Evolutionary conservation across 805 yeast genomes (phyloP).

Genomic region (Candida sithepensis): DNA sequence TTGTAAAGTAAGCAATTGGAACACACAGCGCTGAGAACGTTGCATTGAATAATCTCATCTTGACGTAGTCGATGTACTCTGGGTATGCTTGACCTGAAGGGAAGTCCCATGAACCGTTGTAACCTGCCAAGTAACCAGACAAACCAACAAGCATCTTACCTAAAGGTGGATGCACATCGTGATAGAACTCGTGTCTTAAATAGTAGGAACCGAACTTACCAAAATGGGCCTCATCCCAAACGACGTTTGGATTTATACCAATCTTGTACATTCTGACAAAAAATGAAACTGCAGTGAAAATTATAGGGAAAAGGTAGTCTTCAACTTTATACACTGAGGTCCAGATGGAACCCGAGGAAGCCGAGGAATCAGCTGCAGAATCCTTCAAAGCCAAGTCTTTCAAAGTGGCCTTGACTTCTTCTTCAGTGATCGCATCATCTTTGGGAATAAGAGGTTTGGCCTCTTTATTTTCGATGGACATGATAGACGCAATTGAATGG

Average conservation of each 20-base stretch:
- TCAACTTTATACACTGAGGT: slow-evolving; percentile 22
- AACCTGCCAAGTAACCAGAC: slow-evolving; percentile 85
- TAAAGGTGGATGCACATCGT: slow-evolving; percentile 96
- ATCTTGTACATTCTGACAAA: slow-evolving; percentile 72
- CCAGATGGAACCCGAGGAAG: slow-evolving; percentile 3
- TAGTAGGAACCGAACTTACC: slow-evolving; percentile 96
- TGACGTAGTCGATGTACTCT: slow-evolving; percentile 68
- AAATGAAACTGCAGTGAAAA: slow-evolving; percentile 68
- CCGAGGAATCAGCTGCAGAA: slow-evolving; percentile 9
- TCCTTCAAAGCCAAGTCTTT: slow-evolving; percentile 24
- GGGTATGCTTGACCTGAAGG: slow-evolving; percentile 81
- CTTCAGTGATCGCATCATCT: slow-evolving; percentile 21
- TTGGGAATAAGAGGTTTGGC: slow-evolving; percentile 1
- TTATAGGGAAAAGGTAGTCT: slow-evolving; percentile 46
- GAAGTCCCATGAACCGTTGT: slow-evolving; percentile 84
- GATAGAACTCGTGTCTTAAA: slow-evolving; percentile 82
- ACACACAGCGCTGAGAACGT: slow-evolving; percentile 77
- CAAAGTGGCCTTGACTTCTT: slow-evolving; percentile 30
- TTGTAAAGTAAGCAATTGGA: slow-evolving; percentile 83
- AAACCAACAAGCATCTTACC: slow-evolving; percentile 92
- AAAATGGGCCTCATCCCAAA: slow-evolving; percentile 95
- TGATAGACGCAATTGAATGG: background rate
- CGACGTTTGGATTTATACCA: slow-evolving; percentile 69
- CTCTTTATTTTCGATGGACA: background rate
- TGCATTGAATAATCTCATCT: slow-evolving; percentile 89